phyloP scores from a whole-genome alignment of 1,139 yeast genomes.

The Pichia sp. region DNA sequence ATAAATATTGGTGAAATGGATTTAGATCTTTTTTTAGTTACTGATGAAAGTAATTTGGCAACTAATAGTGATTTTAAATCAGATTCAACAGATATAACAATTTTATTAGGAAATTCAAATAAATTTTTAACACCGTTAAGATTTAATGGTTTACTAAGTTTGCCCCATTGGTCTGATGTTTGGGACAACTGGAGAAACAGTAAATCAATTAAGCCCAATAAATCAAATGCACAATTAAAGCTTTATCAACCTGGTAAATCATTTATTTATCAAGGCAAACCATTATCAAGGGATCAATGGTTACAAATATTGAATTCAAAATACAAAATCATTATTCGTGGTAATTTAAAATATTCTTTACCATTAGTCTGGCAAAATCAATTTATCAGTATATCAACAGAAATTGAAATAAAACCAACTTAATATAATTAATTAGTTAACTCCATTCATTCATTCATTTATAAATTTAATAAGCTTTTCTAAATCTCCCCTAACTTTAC shows the following conservation, averaged over 20 bases:
- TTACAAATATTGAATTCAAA: constrained; percentile 65
- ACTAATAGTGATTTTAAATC: constrained; percentile 3
- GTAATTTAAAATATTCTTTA: constrained; percentile 67
- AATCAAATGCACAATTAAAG: constrained; percentile 63
- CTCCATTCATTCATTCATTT: not conserved
- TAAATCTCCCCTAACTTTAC: constrained; percentile 25
- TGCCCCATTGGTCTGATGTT: constrained; percentile 21
- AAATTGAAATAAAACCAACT: constrained; percentile 19
- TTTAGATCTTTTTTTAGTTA: constrained; percentile 65
- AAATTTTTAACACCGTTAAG: constrained; percentile 64
- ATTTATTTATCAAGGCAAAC: constrained; percentile 40
- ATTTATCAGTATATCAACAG: constrained; percentile 26
- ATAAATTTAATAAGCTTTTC: constrained; percentile 19
- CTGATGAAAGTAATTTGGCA: constrained; percentile 18
- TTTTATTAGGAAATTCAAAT: constrained; percentile 65
- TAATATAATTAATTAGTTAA: not conserved
- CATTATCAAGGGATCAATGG: constrained; percentile 50
- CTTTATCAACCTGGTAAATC: constrained; percentile 62
- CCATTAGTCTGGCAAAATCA: constrained; percentile 40
- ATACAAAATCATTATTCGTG: constrained; percentile 76
- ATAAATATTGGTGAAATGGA: constrained; percentile 62
- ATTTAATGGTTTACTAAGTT: constrained; percentile 49
- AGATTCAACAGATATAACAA: constrained; percentile 36
- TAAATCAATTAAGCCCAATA: constrained; percentile 36
- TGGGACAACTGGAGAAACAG: constrained; percentile 40